These are phyloP conservation scores for Ballota nigra DNA, from an alignment of 257 asterid genomes.

Conservation along the genomic window DNA sequence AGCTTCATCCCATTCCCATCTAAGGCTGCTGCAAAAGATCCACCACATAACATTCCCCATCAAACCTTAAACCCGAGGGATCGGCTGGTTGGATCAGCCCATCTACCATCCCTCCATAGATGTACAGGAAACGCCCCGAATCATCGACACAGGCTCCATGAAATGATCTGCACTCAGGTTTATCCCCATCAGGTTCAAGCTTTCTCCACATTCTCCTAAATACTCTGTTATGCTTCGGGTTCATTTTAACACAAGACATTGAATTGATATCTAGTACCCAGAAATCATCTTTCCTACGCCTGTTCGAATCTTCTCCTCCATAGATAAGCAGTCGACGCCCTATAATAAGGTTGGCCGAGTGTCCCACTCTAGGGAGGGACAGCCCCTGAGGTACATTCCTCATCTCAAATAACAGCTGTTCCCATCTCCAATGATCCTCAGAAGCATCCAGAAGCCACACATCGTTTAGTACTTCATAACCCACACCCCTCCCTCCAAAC, in stretches of 20 bases:
- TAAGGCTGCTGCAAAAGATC: constrained; percentile 53
- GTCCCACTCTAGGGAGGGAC: constrained; percentile 84
- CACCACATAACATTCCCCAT: constrained; percentile 61
- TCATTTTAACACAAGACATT: constrained; percentile 17
- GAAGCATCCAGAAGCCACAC: constrained; percentile 64
- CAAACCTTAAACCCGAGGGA: constrained; percentile 69
- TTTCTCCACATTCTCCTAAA: constrained; percentile 60
- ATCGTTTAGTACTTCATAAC: constrained; percentile 72
- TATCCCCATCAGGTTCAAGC: constrained; percentile 54
- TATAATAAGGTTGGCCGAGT: constrained; percentile 72
- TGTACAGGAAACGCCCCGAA: constrained; percentile 63
- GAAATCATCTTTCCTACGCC: constrained; percentile 72
- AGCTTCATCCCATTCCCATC: constrained; percentile 3
- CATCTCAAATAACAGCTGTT: constrained; percentile 49
- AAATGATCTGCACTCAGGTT: constrained; percentile 66
- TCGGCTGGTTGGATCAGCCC: constrained; percentile 59
- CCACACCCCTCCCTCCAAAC: constrained; percentile 83
- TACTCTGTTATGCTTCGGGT: constrained; percentile 20
- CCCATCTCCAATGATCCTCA: constrained; percentile 60
- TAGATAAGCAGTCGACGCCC: constrained; percentile 74
- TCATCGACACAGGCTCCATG: constrained; percentile 84
- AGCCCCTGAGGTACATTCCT: constrained; percentile 57
- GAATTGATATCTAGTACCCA: constrained; percentile 76
- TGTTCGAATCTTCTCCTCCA: constrained; percentile 83
- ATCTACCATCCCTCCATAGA: constrained; percentile 93